Evolutionary conservation across 176 grass and related monocot species (phyloP), one percentile per base, ranked within the genome.

Genomic region (Cenchrus fungigraminus): DNA sequence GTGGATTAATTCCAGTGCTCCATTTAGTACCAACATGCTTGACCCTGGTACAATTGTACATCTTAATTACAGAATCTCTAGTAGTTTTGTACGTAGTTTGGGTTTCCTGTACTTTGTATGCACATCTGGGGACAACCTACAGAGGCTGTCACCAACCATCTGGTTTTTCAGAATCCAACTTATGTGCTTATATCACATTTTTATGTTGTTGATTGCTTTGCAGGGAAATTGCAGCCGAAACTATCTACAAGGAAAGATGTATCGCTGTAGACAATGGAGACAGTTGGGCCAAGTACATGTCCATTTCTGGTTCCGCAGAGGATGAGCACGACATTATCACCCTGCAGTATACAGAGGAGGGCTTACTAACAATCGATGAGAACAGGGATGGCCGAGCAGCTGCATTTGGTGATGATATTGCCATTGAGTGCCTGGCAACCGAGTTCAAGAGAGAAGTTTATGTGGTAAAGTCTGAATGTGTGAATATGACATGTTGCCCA

Each of bases 251-350:
- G 70, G 93, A 98, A 66, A 87, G 96, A 73, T 94, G 96, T 20
- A 92, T 90, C 0, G 46, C 83, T 54, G 90, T 98, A 42, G 80
- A 92, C 73, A 55, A 95, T 19, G 93, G 96, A 29, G 87, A 80
- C 49, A 91, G 91, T 84, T 98, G 96, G 96, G 88, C 87, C 58
- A 98, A 98, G 77, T 98, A 98, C 49, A 98, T 98, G 96, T 91
- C 89, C 28, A 92, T 95, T 78, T 98, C 96, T 55, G 96, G 96
- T 60, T 98, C 91, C 3, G 50, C 65, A 9, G 93, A 94, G 70
- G 96, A 95, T 51, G 93, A 98, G 71, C 91, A 95, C 2, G 91
- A 95, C 70, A 98, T 98, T 62, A 95, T 98, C 90, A 95, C 93
- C 51, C 51, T 98, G 46, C 96, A 98, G 68, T 98, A 98, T 78